Base-by-base conservation (phyloP, 2,329 filamentous ascomycete species). In the Fusarium decemcellulare region DNA sequence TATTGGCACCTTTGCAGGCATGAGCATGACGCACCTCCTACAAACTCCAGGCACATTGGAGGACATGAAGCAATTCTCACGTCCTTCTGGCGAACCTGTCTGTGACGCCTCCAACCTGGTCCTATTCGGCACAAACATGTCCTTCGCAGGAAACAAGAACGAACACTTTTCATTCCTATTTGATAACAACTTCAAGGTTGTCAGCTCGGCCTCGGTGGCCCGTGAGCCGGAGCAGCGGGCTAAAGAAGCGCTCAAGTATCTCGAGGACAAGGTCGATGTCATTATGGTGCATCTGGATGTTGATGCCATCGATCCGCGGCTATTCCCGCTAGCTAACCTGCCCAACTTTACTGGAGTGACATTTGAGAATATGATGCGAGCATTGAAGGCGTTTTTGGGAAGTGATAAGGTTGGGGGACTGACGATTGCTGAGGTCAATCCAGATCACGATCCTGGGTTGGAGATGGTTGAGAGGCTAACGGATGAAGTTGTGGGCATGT, bases 101-200 rank as follows among this genome's bases (percentile, higher is more conserved):
- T 73, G 68, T 6, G 61, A 73, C 42, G 18, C 63, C 8, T 57
- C 59, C 7, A 73, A 64, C 8, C 70, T 59, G 1, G 68, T 73
- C 11, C 47, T 73, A 18, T 73, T 73, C 8, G 71, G 71, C 18
- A 73, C 54, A 4, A 70, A 73, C 5, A 68, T 73, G 63, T 48
- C 60, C 10, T 53, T 68, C 4, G 40, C 66, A 2, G 68, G 68
- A 32, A 73, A 73, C 5, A 73, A 72, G 16, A 50, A 36, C 3
- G 63, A 73, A 4, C 68, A 73, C 15, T 72, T 73, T 16, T 47
- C 61, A 1, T 73, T 73, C 7, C 71, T 73, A 8, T 72, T 69
- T 3, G 61, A 73, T 6, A 62, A 72, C 3, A 67, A 64, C 44
- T 73, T 64, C 39, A 68, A 70, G 5, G 68, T 71, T 3, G 48